phyloP scores from a whole-genome alignment of 371 early-diverging fungal genomes.

The Massospora cicadina region DNA sequence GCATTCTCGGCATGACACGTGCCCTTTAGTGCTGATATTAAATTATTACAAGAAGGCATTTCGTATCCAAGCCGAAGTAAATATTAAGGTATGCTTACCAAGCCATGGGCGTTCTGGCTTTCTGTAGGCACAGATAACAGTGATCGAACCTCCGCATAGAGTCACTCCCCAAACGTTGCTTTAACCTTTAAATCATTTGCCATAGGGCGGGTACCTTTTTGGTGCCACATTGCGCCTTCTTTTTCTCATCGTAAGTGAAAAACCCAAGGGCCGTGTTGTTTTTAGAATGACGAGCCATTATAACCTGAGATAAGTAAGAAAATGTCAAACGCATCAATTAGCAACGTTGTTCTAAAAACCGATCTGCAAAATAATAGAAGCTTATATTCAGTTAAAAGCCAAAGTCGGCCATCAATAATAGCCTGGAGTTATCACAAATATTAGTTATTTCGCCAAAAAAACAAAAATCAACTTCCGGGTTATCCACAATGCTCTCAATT shows the following conservation, averaged over 20 bases:
- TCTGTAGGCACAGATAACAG: slow-evolving; percentile 79
- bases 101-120: slow-evolving; percentile 61
- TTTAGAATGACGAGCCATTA: slow-evolving; percentile 84
- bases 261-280: slow-evolving; percentile 89
- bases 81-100: slow-evolving; percentile 25
- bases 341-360: too few relatives aligned
- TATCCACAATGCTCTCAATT: too few relatives aligned
- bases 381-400: too few relatives aligned
- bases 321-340: too few relatives aligned
- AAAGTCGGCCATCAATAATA: too few relatives aligned
- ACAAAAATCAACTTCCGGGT: too few relatives aligned
- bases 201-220: slow-evolving; percentile 35
- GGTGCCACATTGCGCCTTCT: slow-evolving; percentile 78
- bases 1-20: slow-evolving; percentile 79
- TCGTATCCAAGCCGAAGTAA: slow-evolving; percentile 6
- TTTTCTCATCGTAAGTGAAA: slow-evolving; percentile 83
- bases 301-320: too few relatives aligned
- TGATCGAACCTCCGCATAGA: slow-evolving; percentile 73
- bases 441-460: too few relatives aligned
- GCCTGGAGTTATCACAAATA: too few relatives aligned
- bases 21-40: slow-evolving; percentile 36
- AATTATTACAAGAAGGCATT: too few relatives aligned
- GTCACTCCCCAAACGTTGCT: slow-evolving; percentile 74
- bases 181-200: background rate
- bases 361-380: too few relatives aligned